Conservation (phyloP, 345 rosid genomes). For the Brassica nigra region DNA sequence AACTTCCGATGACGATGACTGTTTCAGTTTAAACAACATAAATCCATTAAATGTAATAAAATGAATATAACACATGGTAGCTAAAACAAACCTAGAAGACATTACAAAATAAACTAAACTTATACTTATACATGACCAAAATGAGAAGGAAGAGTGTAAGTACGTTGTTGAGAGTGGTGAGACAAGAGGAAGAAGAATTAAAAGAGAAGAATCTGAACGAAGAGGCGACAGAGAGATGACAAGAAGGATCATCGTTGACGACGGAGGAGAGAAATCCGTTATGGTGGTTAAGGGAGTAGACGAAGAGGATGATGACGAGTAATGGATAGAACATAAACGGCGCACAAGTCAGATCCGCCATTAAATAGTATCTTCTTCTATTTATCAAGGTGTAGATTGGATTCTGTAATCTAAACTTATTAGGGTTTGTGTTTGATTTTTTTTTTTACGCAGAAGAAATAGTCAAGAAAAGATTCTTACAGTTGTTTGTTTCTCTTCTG, state of each 20-base stretch:
- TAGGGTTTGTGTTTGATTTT: conserved; percentile 7
- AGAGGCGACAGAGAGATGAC: conserved; percentile 17
- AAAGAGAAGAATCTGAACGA: conserved; percentile 16
- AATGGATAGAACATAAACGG: conserved; percentile 49
- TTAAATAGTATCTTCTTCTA: conserved; percentile 20
- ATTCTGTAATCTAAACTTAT: neutral
- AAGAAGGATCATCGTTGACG: conserved; percentile 28
- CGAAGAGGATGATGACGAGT: conserved; percentile 46
- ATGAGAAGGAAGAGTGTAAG: no score
- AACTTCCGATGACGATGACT: conserved; percentile 25
- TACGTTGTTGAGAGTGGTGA: conserved; percentile 30
- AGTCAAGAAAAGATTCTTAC: conserved; percentile 18
- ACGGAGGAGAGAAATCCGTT: conserved; percentile 22
- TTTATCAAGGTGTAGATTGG: neutral
- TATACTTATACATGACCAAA: neutral
- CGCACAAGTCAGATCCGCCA: conserved; percentile 55
- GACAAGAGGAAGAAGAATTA: conserved; percentile 23
- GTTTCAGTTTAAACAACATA: neutral
- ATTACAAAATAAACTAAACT: neutral
- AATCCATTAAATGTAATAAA: neutral
- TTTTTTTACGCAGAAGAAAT: neutral
- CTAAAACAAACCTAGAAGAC: neutral
- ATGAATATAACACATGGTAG: neutral
- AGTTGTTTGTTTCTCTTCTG: conserved; percentile 3
- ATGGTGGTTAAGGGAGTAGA: conserved; percentile 47